A percentile compares a stretch with the other conserved stretches of the same genome.
Conservation (phyloP, 208 protist species). For the Acanthamoeba lenticulata region DNA sequence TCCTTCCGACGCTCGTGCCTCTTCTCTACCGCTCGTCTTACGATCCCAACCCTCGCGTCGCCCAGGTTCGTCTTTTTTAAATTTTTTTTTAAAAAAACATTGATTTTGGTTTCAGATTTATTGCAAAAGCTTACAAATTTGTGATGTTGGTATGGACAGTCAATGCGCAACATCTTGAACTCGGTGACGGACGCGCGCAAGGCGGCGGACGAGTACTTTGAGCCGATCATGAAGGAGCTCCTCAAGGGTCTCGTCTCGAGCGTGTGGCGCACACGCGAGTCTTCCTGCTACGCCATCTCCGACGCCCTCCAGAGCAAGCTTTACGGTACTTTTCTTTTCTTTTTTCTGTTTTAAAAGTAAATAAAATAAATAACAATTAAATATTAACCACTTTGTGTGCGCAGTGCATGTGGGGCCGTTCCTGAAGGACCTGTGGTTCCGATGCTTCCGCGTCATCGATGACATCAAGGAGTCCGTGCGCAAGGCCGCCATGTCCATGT, state of each 20-base stretch:
- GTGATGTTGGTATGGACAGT: background rate
- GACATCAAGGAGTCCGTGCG: conserved; percentile 75
- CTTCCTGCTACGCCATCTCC: conserved; percentile 60
- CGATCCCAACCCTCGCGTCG: conserved; percentile 80
- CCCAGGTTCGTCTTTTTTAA: background rate
- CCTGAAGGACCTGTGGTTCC: conserved; percentile 76
- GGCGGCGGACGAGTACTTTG: conserved; percentile 70
- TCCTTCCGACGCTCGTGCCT: conserved; percentile 75
- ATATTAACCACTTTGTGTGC: too few species aligned
- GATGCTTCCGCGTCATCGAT: conserved; percentile 72
- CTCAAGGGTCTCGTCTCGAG: conserved; percentile 72
- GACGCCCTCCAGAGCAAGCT: conserved; percentile 71
- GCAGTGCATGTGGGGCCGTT: conserved; percentile 67
- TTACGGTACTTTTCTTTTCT: background rate
- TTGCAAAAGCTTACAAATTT: background rate
- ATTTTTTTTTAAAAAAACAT: too few species aligned
- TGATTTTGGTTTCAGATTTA: too few species aligned
- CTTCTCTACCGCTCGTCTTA: conserved; percentile 69
- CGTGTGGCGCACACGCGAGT: conserved; percentile 77
- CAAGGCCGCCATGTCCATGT: conserved; percentile 72
- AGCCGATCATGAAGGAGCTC: conserved; percentile 78
- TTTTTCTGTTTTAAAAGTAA: background rate
- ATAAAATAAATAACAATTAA: too few species aligned
- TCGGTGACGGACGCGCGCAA: conserved; percentile 45
- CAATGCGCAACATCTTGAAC: conserved; percentile 62